Base-by-base conservation (phyloP, 176 grass and related monocot genomes). In the Aegilops sharonensis region DNA sequence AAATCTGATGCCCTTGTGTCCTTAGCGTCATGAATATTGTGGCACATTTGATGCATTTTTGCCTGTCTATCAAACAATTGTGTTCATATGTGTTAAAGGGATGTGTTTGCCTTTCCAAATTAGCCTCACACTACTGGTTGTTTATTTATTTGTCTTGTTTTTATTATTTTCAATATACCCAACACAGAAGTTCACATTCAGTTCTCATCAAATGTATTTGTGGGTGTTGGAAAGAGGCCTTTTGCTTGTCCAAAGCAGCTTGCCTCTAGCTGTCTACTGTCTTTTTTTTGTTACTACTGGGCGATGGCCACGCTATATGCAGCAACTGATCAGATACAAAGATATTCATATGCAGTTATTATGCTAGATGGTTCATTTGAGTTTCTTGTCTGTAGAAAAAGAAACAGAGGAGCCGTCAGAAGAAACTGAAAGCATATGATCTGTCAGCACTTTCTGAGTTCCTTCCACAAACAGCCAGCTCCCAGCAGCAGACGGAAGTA, bases 361-460 rank as follows among this genome's bases (percentile, higher is more conserved):
- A 23, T 61, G 30, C 5, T 63, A 4, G 11, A 5, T 34, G n/a
- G 18, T 37, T 27, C 29, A 64, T 64, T 75, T 11, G 20, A 66
- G 31, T 42, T 62, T 67, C 35, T 11, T 90, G 62, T 85, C 3
- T 88, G 65, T 79, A 90, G 89, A 97, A 90, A 88, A 90, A 81
- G 77, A 94, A 81, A 21, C 73, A 86, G 66, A 89, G 84, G 68
- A 91, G 57, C 27, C 88, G 82, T 14, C 81, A 91, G 68, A 97
- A 93, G 68, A 94, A 94, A 73, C 52, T 97, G 69, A 95, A 95
- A 92, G 91, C 91, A 68, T 97, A 97, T 82, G 92, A 97, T 88
- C 80, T 97, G 43, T 95, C 91, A 12, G 74, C 47, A 10, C 91
- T 94, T 10, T 84, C 92, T 21, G 89, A 94, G 18, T 88, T 91